Evolutionary conservation across 78 protist genomes (phyloP), one percentile per base, ranked within the genome.

Genomic region (Dictyostelium firmibasis): DNA sequence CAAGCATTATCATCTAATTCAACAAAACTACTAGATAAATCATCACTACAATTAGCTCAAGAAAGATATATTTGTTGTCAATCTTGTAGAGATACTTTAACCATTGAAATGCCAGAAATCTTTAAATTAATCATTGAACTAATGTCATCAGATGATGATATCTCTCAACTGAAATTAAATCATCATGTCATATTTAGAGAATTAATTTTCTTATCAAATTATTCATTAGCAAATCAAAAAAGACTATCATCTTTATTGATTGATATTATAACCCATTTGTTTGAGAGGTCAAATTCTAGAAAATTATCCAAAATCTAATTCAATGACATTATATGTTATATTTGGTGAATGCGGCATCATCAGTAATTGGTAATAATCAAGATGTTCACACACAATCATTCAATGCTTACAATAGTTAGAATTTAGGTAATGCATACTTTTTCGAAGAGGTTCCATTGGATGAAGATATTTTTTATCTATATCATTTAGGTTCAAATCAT

Each of bases 81-180:
- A 43, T 60, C 60, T 31, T 93, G 96, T 38, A 78, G 96, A 36
- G 96, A 93, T 27, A 76, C 92, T 3, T 57, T 93, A 4, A 74
- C 83, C 10, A 76, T 93, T 29, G 96, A 93, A 47, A 84, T 77
- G 50, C 96, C 96, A 3, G 96, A 93, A 84, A 93, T 93, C 5
- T 93, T 93, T 53, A 93, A 85, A 82, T n/a, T 93, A 1, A 93
- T 93, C 3, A 93, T 93, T 20, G 81, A 69, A 16, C 75, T 92
- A 20, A 92, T 81, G 84, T 77, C 86, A 1, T 64, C 69, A 2
- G 83, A 89, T 11, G 94, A 89, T 53, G 85, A 89, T 6, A 89
- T 89, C n/a, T 31, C 33, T 27, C 29, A 69, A 81, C 38, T 13
- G 94, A 89, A 31, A 33, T 47, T 13, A 89, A 81, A 81, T 89